Conservation (phyloP, 805 yeast species). For the Kluyveromyces dobzhanskii region DNA sequence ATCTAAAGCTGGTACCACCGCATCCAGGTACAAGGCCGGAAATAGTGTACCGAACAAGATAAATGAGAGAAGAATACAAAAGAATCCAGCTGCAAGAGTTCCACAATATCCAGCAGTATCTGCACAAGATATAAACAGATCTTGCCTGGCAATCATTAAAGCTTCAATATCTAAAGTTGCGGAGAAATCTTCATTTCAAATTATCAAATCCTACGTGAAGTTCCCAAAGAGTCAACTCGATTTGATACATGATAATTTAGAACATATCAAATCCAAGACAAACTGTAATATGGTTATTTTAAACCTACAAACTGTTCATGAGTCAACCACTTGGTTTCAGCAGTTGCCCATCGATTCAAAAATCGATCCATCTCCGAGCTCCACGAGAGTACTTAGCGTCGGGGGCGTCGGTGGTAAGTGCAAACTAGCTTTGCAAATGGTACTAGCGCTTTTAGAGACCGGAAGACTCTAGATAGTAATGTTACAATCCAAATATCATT, state of each 20-base stretch:
- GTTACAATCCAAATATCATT: too few relatives aligned
- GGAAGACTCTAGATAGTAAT: not conserved
- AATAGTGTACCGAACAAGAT: not conserved
- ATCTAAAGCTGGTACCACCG: not conserved
- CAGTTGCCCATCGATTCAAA: conserved; percentile 14
- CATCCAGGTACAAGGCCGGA: not conserved
- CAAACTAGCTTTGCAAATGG: conserved; percentile 18
- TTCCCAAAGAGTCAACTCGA: conserved; percentile 26
- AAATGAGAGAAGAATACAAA: not conserved
- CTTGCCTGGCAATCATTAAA: conserved; percentile 22
- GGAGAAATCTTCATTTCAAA: conserved; percentile 24
- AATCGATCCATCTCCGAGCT: conserved; percentile 25
- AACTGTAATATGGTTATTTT: conserved; percentile 29
- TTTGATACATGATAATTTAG: conserved; percentile 20
- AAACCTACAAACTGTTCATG: conserved; percentile 27
- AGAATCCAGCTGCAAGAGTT: not conserved
- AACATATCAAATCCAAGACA: conserved; percentile 25
- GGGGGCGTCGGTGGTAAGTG: conserved; percentile 30
- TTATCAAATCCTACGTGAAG: conserved; percentile 25
- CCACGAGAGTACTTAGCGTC: conserved; percentile 24
- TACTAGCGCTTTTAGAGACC: conserved; percentile 5
- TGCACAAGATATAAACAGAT: conserved; percentile 8
- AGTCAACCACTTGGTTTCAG: conserved; percentile 26
- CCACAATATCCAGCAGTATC: not conserved
- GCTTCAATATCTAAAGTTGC: conserved; percentile 22